phyloP scores from a whole-genome alignment of 2,329 filamentous ascomycete species.

The Talaromyces funiculosus region DNA sequence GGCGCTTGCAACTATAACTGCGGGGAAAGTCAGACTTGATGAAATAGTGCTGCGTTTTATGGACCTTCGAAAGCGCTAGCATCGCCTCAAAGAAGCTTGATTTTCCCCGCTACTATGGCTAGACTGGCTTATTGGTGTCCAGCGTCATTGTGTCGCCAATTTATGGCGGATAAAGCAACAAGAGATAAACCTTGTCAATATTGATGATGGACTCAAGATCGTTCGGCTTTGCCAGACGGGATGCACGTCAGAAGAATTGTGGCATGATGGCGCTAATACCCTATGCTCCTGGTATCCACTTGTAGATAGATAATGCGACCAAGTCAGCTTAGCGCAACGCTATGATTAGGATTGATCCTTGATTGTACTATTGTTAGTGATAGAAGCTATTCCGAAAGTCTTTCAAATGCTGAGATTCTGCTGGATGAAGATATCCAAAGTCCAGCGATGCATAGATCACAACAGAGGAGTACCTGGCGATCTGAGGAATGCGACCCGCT shows the following conservation, averaged over 20 bases:
- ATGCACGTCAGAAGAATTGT: background rate
- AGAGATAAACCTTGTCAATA: background rate
- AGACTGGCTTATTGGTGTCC: background rate
- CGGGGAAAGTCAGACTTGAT: background rate
- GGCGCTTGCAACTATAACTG: background rate
- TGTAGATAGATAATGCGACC: background rate
- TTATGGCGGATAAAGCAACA: background rate
- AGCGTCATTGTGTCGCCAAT: background rate
- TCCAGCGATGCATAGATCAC: background rate
- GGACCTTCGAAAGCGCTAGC: background rate
- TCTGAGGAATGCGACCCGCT: background rate
- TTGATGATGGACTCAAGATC: background rate
- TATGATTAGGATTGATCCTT: background rate
- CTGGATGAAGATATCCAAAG: background rate
- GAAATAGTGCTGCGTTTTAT: background rate
- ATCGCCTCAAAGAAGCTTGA: background rate
- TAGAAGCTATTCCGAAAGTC: no score
- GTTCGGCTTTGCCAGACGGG: background rate
- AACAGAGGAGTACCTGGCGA: slow-evolving; percentile 1
- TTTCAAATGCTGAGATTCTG: background rate
- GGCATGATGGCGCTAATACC: background rate
- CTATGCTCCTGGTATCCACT: background rate
- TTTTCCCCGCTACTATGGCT: background rate
- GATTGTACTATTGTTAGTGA: no score
- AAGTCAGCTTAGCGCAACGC: background rate